phyloP scores from a whole-genome alignment of 179 eudicot genomes.

The Beta macrorhiza region DNA sequence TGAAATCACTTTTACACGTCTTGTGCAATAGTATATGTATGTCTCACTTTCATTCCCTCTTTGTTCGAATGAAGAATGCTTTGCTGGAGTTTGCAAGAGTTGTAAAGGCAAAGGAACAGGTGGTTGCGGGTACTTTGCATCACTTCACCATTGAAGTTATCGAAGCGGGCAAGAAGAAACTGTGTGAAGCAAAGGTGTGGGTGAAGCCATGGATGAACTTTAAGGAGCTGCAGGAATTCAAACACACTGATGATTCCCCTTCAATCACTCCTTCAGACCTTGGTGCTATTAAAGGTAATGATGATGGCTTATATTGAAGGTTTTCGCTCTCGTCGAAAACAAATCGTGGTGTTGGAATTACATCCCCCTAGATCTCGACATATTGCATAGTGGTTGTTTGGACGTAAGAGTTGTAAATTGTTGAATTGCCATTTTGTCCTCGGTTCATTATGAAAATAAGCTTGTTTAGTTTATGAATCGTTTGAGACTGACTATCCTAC shows the following conservation, averaged over 20 bases:
- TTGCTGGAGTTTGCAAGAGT: conserved; percentile 69
- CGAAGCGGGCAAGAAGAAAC: conserved; percentile 70
- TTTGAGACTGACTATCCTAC: background rate
- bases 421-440: background rate
- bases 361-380: too few relatives aligned
- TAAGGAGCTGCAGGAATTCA: conserved; percentile 79
- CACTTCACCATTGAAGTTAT: conserved; percentile 75
- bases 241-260: conserved; percentile 59
- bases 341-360: background rate
- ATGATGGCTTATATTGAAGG: background rate
- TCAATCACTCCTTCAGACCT: conserved; percentile 62
- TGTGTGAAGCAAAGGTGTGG: conserved; percentile 82
- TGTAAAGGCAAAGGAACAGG: conserved; percentile 70
- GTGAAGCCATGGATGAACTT: conserved; percentile 93
- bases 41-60: background rate
- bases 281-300: conserved; percentile 67
- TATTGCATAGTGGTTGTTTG: background rate
- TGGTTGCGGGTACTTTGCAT: conserved; percentile 73
- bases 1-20: too few relatives aligned
- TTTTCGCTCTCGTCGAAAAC: background rate
- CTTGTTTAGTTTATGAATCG: background rate
- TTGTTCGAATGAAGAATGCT: conserved; percentile 50
- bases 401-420: background rate
- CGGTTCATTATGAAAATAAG: background rate
- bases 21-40: too few relatives aligned